Conservation (phyloP, 1,284 basidiomycete genomes). For the Exobasidium cylindrosporum region DNA sequence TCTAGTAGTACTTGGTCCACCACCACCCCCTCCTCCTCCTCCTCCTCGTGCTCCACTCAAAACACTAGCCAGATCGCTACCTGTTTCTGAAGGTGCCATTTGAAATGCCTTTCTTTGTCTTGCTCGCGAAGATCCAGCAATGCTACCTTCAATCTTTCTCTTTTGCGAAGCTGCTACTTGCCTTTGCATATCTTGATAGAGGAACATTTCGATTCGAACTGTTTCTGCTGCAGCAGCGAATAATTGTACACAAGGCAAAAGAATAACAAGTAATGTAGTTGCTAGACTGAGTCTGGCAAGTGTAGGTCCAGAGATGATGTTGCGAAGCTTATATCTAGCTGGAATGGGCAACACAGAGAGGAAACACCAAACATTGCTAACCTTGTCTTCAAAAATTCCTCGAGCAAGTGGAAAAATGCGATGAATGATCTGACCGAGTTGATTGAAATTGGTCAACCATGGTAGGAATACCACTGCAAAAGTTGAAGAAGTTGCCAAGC, state of each 20-base stretch:
- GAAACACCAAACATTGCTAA: slow-evolving; percentile 82
- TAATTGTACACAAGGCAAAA: slow-evolving; percentile 44
- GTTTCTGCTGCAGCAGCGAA: slow-evolving; percentile 43
- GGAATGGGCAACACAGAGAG: slow-evolving; percentile 44
- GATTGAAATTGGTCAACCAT: slow-evolving; percentile 66
- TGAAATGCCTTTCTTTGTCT: not conserved
- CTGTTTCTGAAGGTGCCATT: slow-evolving; percentile 17
- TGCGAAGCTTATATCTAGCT: slow-evolving; percentile 33
- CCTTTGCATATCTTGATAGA: slow-evolving; percentile 21
- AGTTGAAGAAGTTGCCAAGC: slow-evolving; percentile 58
- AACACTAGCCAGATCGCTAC: slow-evolving; percentile 26
- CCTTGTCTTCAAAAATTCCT: slow-evolving; percentile 92
- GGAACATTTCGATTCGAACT: slow-evolving; percentile 45
- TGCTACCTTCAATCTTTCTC: slow-evolving; percentile 4
- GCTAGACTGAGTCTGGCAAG: slow-evolving; percentile 55
- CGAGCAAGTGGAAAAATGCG: slow-evolving; percentile 87
- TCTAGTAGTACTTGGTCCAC: slow-evolving; percentile 4
- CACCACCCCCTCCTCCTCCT: not conserved
- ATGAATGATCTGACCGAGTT: slow-evolving; percentile 64
- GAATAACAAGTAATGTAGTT: slow-evolving; percentile 53
- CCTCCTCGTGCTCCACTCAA: slow-evolving; percentile 21
- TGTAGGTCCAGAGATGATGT: slow-evolving; percentile 26
- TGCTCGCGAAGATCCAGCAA: not conserved
- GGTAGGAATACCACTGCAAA: slow-evolving; percentile 72
- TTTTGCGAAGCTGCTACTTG: slow-evolving; percentile 7